phyloP scores from a whole-genome alignment of 208 protist genomes.

The Angomonas ambiguus region DNA sequence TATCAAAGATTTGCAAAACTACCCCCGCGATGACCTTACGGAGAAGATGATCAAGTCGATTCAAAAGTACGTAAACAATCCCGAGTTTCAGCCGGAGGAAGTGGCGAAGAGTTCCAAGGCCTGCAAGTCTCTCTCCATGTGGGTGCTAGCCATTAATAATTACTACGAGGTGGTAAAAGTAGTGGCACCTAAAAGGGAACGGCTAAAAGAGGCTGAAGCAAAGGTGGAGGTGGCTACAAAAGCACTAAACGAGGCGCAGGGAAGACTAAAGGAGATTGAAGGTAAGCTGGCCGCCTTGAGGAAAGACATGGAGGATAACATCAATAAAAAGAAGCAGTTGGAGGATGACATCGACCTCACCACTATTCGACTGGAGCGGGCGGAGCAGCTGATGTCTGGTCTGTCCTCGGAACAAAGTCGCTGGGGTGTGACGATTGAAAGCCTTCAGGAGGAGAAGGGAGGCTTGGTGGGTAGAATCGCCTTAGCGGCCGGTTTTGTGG shows the following conservation, averaged over 20 bases:
- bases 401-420: constrained; percentile 83
- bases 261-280: constrained; percentile 73
- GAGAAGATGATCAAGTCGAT: constrained; percentile 86
- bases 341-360: constrained; percentile 92
- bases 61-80: constrained; percentile 92
- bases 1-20: constrained; percentile 90
- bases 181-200: constrained; percentile 79
- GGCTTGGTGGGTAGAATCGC: constrained; percentile 73
- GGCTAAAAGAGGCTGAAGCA: constrained; percentile 76
- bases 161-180: constrained; percentile 93
- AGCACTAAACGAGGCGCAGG: constrained; percentile 64
- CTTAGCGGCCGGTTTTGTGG: constrained; percentile 86
- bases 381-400: constrained; percentile 88
- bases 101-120: constrained; percentile 93
- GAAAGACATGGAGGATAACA: constrained; percentile 82
- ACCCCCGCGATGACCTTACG: constrained; percentile 90
- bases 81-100: constrained; percentile 91
- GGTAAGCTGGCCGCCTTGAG: constrained; percentile 77
- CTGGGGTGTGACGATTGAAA: constrained; percentile 66
- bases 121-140: constrained; percentile 93
- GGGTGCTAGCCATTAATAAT: constrained; percentile 93
- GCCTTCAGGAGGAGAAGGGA: constrained; percentile 49
- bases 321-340: constrained; percentile 85
- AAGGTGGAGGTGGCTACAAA: constrained; percentile 79
- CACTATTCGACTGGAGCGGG: constrained; percentile 80